Evolutionary conservation across 1,139 yeast species (phyloP), one percentile per base, ranked within the genome.

Genomic region (Saccharomycopsis hybrid): DNA sequence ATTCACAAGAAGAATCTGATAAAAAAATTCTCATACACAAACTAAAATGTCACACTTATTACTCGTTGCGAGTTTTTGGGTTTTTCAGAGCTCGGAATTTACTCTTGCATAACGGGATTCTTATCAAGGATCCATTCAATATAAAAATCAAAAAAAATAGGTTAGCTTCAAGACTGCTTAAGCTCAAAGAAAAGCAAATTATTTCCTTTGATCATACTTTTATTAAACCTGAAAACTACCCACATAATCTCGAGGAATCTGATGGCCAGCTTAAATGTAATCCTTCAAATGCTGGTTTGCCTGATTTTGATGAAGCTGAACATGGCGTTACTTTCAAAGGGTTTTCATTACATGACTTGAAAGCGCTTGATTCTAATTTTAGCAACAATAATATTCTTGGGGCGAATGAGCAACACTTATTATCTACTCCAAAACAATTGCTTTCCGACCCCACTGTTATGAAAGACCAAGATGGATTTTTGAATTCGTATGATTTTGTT

Each of bases 51-150:
- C 52, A 49, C 37, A 47, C 44, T 9, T 5, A 11, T 9, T 48
- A 44, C 24, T 32, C 36, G 35, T 31, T 39, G 37, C 25, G 54
- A 35, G 30, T 48, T 18, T 51, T 51, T n/a, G 25, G 35, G 24
- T 51, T 38, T 38, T 42, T 51, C 36, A 41, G 54, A 31, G n/a
- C 46, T 4, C 27, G 54, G 29, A 41, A 31, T 25, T 27, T 49
- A 7, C 38, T 51, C 8, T n/a, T 48, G 7, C 54, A 51, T 35
- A 37, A 51, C 11, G 54, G 54, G 13, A n/a, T 51, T 8, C 35
- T 29, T 4, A 13, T 48, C 13, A 40, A 4, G 11, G 30, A 37
- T 25, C 51, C 54, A 8, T 51, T 32, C 28, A 41, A 39, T 5
- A 49, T 49, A 3, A 2, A 5, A 5, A 24, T 51, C n/a, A 39